phyloP scores from a whole-genome alignment of 1,139 yeast species.

The Dujonia santamariae region DNA sequence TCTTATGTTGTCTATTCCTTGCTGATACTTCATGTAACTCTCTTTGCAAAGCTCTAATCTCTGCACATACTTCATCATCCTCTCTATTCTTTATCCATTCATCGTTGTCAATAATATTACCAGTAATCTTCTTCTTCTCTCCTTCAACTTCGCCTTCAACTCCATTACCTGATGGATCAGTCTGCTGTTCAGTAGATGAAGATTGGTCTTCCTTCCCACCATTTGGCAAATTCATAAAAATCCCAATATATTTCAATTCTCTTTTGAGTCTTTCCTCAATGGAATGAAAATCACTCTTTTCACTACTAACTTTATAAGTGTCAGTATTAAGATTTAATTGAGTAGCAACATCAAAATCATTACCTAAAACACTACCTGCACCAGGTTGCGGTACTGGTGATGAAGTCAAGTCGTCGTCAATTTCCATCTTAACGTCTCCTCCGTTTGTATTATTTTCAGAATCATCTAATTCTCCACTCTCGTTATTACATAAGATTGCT shows the following conservation, averaged over 20 bases:
- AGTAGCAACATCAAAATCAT: slow-evolving; percentile 32
- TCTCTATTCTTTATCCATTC: slow-evolving; percentile 79
- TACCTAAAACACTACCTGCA: too few relatives aligned
- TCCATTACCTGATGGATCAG: slow-evolving; percentile 17
- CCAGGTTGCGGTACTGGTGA: slow-evolving; percentile 2
- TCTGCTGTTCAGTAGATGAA: slow-evolving; percentile 13
- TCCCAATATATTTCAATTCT: slow-evolving; percentile 88
- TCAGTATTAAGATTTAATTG: slow-evolving; percentile 35
- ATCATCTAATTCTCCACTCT: slow-evolving; percentile 22
- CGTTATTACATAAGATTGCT: slow-evolving; percentile 66
- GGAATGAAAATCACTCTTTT: slow-evolving; percentile 61
- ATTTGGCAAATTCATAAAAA: slow-evolving; percentile 63
- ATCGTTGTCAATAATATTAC: slow-evolving; percentile 55
- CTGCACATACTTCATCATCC: slow-evolving; percentile 93
- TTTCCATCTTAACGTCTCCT: slow-evolving; percentile 28
- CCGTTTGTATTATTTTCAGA: slow-evolving; percentile 13
- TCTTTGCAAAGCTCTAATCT: slow-evolving; percentile 69
- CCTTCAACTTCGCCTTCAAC: too few relatives aligned
- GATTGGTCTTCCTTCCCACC: slow-evolving; percentile 31
- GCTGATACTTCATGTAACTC: slow-evolving; percentile 61
- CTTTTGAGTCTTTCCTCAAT: slow-evolving; percentile 85
- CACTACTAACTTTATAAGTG: slow-evolving; percentile 28
- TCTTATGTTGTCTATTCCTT: slow-evolving; percentile 67
- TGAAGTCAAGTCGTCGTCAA: slow-evolving; percentile 13
- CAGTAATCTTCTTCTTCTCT: slow-evolving; percentile 19